Percentiles rank a stretch among this genome's conserved stretches.
Evolutionary conservation across 176 grass and related monocot genomes (phyloP).

Genomic region (Phragmites australis): DNA sequence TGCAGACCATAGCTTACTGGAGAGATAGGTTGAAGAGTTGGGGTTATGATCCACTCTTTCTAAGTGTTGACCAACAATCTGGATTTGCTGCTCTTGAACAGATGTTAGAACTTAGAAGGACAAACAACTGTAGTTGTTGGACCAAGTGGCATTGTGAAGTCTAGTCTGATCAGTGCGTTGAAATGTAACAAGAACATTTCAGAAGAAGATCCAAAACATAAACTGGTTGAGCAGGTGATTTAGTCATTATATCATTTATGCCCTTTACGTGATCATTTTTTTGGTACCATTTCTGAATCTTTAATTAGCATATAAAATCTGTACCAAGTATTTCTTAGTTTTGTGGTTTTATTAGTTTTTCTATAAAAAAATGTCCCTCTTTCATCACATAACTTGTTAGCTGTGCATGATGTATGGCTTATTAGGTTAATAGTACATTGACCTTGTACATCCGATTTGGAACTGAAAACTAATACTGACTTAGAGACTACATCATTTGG

Average conservation of each 20-base stretch:
- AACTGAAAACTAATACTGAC: background rate
- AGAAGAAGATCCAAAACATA: constrained; percentile 76
- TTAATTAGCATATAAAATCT: background rate
- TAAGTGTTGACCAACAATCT: constrained; percentile 72
- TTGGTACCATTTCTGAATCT: background rate
- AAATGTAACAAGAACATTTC: constrained; percentile 47
- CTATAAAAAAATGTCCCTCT: background rate
- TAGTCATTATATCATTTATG: constrained; percentile 9
- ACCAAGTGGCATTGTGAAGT: constrained; percentile 91
- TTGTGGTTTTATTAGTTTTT: background rate
- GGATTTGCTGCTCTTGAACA: constrained; percentile 64
- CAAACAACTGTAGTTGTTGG: constrained; percentile 93
- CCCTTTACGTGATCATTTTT: constrained; percentile 3
- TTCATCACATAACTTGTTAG: constrained; percentile 7
- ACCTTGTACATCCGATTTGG: background rate
- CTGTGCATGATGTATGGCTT: background rate
- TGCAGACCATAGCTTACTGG: constrained; percentile 73
- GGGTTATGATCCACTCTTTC: constrained; percentile 86
- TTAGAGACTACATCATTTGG: background rate
- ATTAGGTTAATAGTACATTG: constrained; percentile 13
- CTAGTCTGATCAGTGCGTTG: constrained; percentile 89
- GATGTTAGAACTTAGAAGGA: constrained; percentile 66
- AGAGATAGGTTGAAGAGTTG: constrained; percentile 70
- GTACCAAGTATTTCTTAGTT: background rate
- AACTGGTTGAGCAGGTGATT: constrained; percentile 77